Evolutionary conservation across 2,329 filamentous ascomycete genomes (phyloP), one percentile per base, ranked within the genome.

Genomic region (Trichophaea hybrida): DNA sequence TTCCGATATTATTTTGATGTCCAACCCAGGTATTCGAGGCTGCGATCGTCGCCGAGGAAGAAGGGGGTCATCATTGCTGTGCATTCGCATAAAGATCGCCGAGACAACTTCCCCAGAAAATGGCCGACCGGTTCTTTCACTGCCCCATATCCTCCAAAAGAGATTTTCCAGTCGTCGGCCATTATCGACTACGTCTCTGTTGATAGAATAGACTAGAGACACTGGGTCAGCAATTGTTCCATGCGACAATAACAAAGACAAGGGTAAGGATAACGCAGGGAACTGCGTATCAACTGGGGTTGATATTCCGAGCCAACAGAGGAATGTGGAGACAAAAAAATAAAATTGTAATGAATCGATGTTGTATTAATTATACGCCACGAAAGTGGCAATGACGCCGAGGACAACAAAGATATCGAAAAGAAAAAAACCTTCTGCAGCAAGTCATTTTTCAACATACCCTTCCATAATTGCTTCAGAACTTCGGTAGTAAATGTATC

Each of bases 61-160:
- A 58, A 64, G 61, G 13, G 55, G 54, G 34, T 59, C 43, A 33
- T 65, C 65, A 50, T 67, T 67, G 15, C 70, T 69, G 55, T 73
- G 70, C 56, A 78, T 75, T 53, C 71, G 69, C 50, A 72, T 68
- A 51, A 78, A 77, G 49, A 78, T 67, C 4, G 57, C 66, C 7
- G 74, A 73, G 58, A 78, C 66, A 7, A 68, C 72, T 8, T 70
- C 69, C 17, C 73, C 71, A 51, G 69, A 71, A 6, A 77, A 70
- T 5, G 68, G 70, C 12, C 68, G 63, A 15, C 69, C 68, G 12
- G 76, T 70, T 6, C 65, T 66, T 5, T 70, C 66, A 57, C 71
- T 75, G 54, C 74, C 71, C 75, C 75, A 77, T 62, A 78, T 74
- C 57, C 76, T 70, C 76, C 76, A 78, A 66, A 78, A 78, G 34